phyloP scores from a whole-genome alignment of 805 yeast species.

The Saccharomycopsis oosterbeekiorum region DNA sequence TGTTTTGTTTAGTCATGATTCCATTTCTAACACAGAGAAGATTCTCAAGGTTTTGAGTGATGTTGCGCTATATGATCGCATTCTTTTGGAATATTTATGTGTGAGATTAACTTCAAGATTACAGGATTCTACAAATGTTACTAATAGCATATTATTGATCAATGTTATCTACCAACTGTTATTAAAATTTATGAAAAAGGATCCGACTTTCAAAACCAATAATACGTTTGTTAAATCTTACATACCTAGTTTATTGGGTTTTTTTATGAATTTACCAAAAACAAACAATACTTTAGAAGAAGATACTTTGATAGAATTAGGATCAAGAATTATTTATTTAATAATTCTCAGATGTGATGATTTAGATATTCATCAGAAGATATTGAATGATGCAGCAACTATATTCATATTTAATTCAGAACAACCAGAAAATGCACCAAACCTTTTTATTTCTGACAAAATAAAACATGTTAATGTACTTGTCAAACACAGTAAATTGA shows the following conservation, averaged over 20 bases:
- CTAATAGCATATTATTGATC: conserved; percentile 1
- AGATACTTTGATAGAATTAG: conserved; percentile 21
- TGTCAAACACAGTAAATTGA: conserved; percentile 23
- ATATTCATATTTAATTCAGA: conserved; percentile 26
- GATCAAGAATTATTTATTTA: conserved; percentile 28
- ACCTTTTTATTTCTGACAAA: neutral
- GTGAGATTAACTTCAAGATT: conserved; percentile 30
- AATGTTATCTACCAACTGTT: conserved; percentile 12
- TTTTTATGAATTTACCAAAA: conserved; percentile 15
- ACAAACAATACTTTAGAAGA: conserved; percentile 3
- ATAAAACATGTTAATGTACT: conserved; percentile 3
- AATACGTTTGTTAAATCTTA: conserved; percentile 34
- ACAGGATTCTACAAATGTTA: conserved; percentile 8
- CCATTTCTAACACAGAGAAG: neutral
- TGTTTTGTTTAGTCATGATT: conserved; percentile 2
- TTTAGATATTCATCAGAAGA: conserved; percentile 32
- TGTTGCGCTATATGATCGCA: conserved; percentile 26
- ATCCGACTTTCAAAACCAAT: conserved; percentile 9
- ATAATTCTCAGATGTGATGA: conserved; percentile 24
- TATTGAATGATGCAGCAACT: conserved; percentile 30
- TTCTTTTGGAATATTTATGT: conserved; percentile 30
- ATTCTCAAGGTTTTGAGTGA: conserved; percentile 22
- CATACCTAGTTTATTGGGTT: conserved; percentile 30
- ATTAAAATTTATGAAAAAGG: neutral
- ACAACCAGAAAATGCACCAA: conserved; percentile 11